These are phyloP conservation scores for Nephelium lappaceum DNA, from an alignment of 345 rosid genomes.

Conservation along the genomic window DNA sequence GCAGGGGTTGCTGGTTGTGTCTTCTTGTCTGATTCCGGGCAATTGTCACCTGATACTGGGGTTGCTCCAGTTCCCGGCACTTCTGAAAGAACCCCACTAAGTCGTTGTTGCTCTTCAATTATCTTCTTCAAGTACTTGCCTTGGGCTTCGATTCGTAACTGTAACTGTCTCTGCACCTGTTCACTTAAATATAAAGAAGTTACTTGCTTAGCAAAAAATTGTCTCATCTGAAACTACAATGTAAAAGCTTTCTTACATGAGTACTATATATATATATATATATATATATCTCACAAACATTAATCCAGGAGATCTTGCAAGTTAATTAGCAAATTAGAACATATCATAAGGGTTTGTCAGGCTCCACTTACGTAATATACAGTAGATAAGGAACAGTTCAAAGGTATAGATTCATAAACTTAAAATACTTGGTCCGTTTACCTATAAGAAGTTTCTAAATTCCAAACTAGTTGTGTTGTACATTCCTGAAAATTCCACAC, in stretches of 20 bases:
- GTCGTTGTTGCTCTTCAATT: slow-evolving; percentile 95
- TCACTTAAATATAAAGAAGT: slow-evolving; percentile 18
- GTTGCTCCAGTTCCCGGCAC: slow-evolving; percentile 46
- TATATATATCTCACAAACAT: not conserved
- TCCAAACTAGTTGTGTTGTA: not conserved
- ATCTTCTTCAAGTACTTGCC: slow-evolving; percentile 98
- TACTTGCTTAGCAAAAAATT: slow-evolving; percentile 5
- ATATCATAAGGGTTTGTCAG: not conserved
- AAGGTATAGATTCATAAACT: not conserved
- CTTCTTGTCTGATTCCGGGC: slow-evolving; percentile 65
- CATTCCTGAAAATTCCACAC: not conserved
- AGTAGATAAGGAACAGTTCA: not conserved
- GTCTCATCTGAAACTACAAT: not conserved
- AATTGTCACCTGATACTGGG: slow-evolving; percentile 46
- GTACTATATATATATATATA: not conserved
- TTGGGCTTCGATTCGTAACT: slow-evolving; percentile 95
- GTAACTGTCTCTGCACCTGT: slow-evolving; percentile 98
- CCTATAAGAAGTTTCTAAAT: not conserved
- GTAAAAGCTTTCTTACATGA: not conserved
- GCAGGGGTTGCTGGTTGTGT: slow-evolving; percentile 90
- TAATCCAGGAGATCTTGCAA: not conserved
- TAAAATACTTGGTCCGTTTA: not conserved
- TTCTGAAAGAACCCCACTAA: slow-evolving; percentile 73
- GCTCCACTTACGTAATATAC: not conserved
- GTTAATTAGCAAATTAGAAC: not conserved